Percentiles rank a stretch among this genome's conserved stretches.
These are phyloP conservation scores for Echinosophora koreensis DNA, from an alignment of 306 rosid genomes.

Conservation along the genomic window DNA sequence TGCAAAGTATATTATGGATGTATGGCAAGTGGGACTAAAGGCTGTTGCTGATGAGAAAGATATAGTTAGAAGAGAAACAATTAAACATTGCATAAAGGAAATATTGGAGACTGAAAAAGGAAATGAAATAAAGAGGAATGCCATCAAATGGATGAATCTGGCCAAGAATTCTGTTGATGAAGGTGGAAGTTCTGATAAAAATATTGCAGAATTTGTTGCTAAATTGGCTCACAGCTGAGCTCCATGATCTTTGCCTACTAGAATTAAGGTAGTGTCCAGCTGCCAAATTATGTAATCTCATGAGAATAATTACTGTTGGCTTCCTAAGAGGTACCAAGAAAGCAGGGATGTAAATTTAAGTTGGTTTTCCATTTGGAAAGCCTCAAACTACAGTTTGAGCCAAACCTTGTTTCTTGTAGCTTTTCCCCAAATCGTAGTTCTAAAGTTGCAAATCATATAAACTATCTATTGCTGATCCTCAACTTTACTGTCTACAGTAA, in stretches of 20 bases:
- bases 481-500: too few relatives aligned
- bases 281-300: neutral
- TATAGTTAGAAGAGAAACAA: constrained; percentile 16
- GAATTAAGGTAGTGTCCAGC: neutral
- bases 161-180: constrained; percentile 40
- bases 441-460: too few relatives aligned
- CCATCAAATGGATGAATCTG: constrained; percentile 40
- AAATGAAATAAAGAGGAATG: constrained; percentile 26
- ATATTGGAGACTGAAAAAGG: constrained; percentile 36
- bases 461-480: too few relatives aligned
- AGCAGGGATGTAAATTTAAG: neutral
- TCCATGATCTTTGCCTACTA: neutral
- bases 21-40: constrained; percentile 39
- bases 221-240: constrained; percentile 1
- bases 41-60: constrained; percentile 42
- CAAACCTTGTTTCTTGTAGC: too few relatives aligned
- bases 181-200: constrained; percentile 45
- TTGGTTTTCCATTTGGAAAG: neutral
- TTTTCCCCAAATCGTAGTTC: too few relatives aligned
- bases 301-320: neutral
- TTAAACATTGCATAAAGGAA: constrained; percentile 36
- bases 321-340: neutral
- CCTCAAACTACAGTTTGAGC: too few relatives aligned
- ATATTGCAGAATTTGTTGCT: constrained; percentile 38
- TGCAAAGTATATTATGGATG: constrained; percentile 34